A percentile compares a stretch with the other conserved stretches of the same genome.
Conservation (phyloP, 768 basidiomycete genomes). For the Mycena latifolia region DNA sequence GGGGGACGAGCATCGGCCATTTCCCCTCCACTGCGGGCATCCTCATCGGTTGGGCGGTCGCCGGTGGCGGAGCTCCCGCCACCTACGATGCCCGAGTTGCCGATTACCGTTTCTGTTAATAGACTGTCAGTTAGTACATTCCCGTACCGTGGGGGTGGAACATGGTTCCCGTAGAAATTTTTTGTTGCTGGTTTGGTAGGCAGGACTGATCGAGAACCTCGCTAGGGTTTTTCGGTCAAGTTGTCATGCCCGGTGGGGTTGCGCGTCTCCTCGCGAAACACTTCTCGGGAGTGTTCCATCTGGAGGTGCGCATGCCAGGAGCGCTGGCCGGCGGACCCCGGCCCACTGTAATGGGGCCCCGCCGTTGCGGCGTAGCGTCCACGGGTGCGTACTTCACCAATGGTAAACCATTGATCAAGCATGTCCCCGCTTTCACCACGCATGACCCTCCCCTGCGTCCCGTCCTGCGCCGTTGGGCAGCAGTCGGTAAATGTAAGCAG, state of each 20-base stretch:
- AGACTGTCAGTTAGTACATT: slow-evolving; percentile 7
- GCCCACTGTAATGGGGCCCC: slow-evolving; percentile 9
- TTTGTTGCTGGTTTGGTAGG: not conserved
- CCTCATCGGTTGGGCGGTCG: not conserved
- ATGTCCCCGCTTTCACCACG: not conserved
- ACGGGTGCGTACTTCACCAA: not conserved
- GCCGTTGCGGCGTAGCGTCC: slow-evolving; percentile 11
- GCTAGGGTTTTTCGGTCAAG: slow-evolving; percentile 16
- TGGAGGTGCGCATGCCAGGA: slow-evolving; percentile 6
- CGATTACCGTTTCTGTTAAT: not conserved
- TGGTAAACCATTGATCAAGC: not conserved
- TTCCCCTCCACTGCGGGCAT: slow-evolving; percentile 1
- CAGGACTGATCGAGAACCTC: not conserved
- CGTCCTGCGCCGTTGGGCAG: not conserved
- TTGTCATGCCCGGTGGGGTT: not conserved
- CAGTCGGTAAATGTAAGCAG: slow-evolving; percentile 1
- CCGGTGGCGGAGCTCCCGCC: slow-evolving; percentile 18
- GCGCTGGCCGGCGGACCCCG: slow-evolving; percentile 23
- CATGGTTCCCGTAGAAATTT: not conserved
- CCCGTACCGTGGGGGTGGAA: slow-evolving; percentile 10
- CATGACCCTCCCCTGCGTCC: not conserved
- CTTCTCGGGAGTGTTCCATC: not conserved
- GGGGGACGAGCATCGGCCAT: slow-evolving; percentile 1
- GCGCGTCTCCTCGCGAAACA: not conserved
- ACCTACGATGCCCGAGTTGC: not conserved